Percentiles rank a stretch among this genome's conserved stretches.
Evolutionary conservation across 768 basidiomycete species (phyloP).

Genomic region (Hydnum rufescens): DNA sequence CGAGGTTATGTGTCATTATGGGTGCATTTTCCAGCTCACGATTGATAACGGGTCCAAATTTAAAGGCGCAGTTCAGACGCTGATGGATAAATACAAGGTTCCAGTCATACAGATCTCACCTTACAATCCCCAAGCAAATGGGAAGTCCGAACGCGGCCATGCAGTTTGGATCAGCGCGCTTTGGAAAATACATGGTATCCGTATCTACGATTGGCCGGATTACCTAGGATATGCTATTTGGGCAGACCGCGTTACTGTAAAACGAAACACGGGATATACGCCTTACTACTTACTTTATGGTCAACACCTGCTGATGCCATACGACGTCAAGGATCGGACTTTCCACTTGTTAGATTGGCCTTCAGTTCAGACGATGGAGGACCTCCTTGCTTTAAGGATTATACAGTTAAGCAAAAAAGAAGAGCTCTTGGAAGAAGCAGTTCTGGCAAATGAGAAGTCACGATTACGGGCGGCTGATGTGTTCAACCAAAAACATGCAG

Average conservation of each 20-base stretch:
- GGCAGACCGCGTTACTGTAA: slow-evolving; percentile 15
- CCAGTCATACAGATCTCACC: neutral
- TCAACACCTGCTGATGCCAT: neutral
- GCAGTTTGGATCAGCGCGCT: neutral
- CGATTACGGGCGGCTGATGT: too few species aligned
- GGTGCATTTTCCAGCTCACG: neutral
- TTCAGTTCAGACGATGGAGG: neutral
- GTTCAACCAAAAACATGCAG: too few species aligned
- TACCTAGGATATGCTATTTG: slow-evolving; percentile 15
- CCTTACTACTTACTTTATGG: slow-evolving; percentile 16
- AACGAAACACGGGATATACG: slow-evolving; percentile 16
- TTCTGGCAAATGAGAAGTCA: too few species aligned
- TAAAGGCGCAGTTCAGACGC: neutral
- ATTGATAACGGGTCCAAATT: neutral
- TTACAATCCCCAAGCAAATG: neutral
- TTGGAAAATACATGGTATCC: neutral
- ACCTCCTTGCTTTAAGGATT: neutral
- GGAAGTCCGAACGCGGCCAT: neutral
- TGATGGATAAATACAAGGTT: neutral
- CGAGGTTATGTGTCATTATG: neutral
- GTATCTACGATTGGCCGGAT: slow-evolving; percentile 16
- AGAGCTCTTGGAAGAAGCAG: neutral
- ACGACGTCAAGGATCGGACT: neutral
- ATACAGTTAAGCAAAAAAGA: neutral
- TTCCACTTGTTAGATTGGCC: neutral